Evolutionary conservation across 2,329 filamentous ascomycete species (phyloP).

Genomic region (Colletotrichum sp.): DNA sequence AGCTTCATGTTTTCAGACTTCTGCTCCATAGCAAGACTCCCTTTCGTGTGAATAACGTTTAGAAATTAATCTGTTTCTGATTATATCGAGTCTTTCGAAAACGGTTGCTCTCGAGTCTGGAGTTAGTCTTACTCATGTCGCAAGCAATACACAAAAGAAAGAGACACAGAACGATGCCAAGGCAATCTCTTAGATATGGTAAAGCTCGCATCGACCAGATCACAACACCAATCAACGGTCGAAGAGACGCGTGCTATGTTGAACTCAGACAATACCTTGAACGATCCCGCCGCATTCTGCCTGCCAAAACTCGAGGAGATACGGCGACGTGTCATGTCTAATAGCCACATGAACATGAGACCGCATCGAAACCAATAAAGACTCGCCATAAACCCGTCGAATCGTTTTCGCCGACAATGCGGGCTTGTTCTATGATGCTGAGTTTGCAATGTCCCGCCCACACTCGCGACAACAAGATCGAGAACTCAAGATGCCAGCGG

Average conservation of each 20-base stretch:
- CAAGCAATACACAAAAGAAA: background rate
- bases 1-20: too few species aligned
- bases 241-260: background rate
- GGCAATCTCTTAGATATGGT: accelerated
- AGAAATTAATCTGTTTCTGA: too few species aligned
- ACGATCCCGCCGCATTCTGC: background rate
- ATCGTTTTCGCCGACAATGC: background rate
- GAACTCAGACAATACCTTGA: background rate
- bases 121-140: too few species aligned
- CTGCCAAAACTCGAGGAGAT: background rate
- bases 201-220: accelerated
- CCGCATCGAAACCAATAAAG: background rate
- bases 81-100: too few species aligned
- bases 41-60: too few species aligned
- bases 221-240: accelerated
- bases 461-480: background rate
- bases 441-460: background rate
- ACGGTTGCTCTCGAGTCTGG: too few species aligned
- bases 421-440: background rate
- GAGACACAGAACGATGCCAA: accelerated
- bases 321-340: background rate
- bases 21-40: too few species aligned
- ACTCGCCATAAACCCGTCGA: accelerated
- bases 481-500: background rate
- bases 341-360: accelerated